These are phyloP conservation scores for Pelargonium cotyledonis DNA, from an alignment of 441 rosid species.

Conservation along the genomic window DNA sequence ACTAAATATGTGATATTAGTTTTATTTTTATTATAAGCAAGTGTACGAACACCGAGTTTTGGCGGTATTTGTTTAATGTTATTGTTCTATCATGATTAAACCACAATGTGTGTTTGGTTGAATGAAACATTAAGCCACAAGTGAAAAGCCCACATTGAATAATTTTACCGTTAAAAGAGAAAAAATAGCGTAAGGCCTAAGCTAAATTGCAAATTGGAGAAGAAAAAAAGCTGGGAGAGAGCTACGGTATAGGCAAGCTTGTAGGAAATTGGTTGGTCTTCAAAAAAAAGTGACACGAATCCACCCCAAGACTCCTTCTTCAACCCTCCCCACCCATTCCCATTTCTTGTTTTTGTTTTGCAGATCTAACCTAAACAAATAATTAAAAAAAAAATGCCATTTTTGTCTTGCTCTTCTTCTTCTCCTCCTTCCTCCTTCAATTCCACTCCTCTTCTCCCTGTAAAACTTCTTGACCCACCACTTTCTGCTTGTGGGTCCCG, in stretches of 20 bases:
- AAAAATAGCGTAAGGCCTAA: too few species aligned
- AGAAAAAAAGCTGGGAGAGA: background rate
- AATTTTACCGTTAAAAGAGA: too few species aligned
- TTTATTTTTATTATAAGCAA: too few species aligned
- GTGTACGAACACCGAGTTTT: too few species aligned
- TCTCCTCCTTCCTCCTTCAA: background rate
- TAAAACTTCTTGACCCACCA: conserved; percentile 1
- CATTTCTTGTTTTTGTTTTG: background rate
- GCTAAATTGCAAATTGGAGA: too few species aligned
- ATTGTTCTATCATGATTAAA: too few species aligned
- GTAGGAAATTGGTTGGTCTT: background rate
- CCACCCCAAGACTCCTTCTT: conserved; percentile 4
- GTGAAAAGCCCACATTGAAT: too few species aligned
- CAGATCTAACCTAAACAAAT: background rate
- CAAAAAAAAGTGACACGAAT: too few species aligned
- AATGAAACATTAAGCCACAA: too few species aligned
- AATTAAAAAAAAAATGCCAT: background rate
- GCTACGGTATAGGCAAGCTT: background rate
- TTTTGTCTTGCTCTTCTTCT: background rate
- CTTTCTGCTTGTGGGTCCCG: conserved; percentile 6
- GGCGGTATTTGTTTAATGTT: too few species aligned
- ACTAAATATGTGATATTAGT: too few species aligned
- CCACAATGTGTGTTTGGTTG: too few species aligned
- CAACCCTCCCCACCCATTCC: background rate
- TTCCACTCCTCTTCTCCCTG: background rate